A percentile compares a stretch with the other conserved stretches of the same genome.
Conservation (phyloP, 352 stramenopile species). For the Pythium angustatum region DNA sequence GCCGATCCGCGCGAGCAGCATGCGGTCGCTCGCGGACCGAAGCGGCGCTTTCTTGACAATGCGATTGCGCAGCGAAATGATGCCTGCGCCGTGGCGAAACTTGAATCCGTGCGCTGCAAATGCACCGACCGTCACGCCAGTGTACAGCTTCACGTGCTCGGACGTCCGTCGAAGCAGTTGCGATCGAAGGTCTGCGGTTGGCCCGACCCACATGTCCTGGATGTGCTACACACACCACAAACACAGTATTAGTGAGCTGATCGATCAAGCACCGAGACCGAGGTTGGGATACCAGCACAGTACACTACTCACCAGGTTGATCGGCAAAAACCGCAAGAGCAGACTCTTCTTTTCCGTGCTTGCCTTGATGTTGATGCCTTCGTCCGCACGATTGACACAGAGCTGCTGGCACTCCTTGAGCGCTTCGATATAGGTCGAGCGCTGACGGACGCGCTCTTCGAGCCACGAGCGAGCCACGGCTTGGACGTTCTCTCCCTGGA, state of each 20-base stretch:
- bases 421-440: slow-evolving; percentile 66
- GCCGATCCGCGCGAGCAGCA: slow-evolving; percentile 43
- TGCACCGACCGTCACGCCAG: slow-evolving; percentile 72
- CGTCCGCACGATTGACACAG: slow-evolving; percentile 63
- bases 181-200: slow-evolving; percentile 61
- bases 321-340: slow-evolving; percentile 69
- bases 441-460: slow-evolving; percentile 66
- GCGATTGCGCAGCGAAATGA: slow-evolving; percentile 60
- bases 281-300: background rate
- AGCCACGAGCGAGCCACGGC: slow-evolving; percentile 72
- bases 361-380: slow-evolving; percentile 78
- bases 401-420: slow-evolving; percentile 70
- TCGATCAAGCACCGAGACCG: too few species aligned
- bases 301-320: slow-evolving; percentile 54
- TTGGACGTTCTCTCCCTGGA: slow-evolving; percentile 78
- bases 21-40: slow-evolving; percentile 27
- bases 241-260: too few species aligned
- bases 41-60: slow-evolving; percentile 43
- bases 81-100: slow-evolving; percentile 74
- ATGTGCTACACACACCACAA: slow-evolving; percentile 44
- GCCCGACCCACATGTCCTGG: slow-evolving; percentile 85
- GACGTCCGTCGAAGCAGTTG: slow-evolving; percentile 65
- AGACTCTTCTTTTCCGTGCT: slow-evolving; percentile 85
- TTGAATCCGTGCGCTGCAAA: slow-evolving; percentile 85
- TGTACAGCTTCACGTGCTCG: slow-evolving; percentile 60